Evolutionary conservation across 2,329 filamentous ascomycete genomes (phyloP).

Genomic region (Corinectria fuckeliana): DNA sequence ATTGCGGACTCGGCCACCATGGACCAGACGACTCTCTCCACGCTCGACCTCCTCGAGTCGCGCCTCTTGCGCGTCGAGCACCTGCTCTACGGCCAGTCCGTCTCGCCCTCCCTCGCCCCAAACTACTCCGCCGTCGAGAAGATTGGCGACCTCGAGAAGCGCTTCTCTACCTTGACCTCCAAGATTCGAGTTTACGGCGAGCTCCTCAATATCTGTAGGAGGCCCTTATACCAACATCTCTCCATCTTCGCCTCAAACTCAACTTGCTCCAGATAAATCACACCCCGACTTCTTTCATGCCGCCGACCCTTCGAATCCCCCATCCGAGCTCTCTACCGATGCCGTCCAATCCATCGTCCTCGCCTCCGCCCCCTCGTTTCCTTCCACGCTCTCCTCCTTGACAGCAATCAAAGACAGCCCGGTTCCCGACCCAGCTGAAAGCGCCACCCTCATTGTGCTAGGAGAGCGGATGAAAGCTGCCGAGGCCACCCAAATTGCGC

Average conservation of each 20-base stretch:
- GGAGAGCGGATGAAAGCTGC: constrained; percentile 67
- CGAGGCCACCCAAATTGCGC: constrained; percentile 65
- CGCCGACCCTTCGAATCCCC: constrained; percentile 53
- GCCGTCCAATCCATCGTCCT: constrained; percentile 63
- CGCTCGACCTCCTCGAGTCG: constrained; percentile 62
- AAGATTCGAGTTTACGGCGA: constrained; percentile 64
- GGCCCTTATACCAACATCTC: neutral
- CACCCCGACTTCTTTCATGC: constrained; percentile 63
- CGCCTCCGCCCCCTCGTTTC: constrained; percentile 61
- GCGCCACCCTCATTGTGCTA: constrained; percentile 63
- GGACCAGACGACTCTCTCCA: constrained; percentile 61
- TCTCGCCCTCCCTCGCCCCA: constrained; percentile 41
- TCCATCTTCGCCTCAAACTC: neutral
- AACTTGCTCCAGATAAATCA: constrained; percentile 52
- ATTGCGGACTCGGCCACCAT: constrained; percentile 46
- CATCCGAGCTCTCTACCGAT: constrained; percentile 57
- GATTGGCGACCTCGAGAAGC: constrained; percentile 59
- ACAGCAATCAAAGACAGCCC: constrained; percentile 63
- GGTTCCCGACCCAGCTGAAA: constrained; percentile 61
- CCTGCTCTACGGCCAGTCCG: constrained; percentile 57
- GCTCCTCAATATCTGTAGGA: constrained; percentile 65
- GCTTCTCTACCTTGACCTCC: constrained; percentile 58
- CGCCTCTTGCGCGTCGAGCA: constrained; percentile 67
- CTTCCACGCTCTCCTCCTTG: constrained; percentile 62
- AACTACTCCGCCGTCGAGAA: constrained; percentile 51